phyloP scores from a whole-genome alignment of 805 yeast genomes.

The Barnettozyma sucrosica region DNA sequence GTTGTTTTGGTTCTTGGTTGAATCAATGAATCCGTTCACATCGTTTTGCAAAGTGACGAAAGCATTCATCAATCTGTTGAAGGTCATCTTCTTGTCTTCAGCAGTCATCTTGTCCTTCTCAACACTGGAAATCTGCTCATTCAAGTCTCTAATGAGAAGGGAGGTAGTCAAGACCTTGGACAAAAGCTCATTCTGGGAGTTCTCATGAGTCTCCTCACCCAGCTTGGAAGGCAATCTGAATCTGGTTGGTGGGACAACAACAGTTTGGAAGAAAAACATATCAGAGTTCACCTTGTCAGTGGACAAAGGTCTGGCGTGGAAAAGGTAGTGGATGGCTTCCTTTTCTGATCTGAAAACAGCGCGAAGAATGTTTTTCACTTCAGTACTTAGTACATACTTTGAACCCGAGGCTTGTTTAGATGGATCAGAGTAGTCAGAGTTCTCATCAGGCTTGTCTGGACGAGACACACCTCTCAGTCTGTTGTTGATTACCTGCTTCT shows the following conservation, averaged over 20 bases:
- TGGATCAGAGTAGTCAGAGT: neutral
- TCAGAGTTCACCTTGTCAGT: constrained; percentile 55
- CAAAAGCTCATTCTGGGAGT: constrained; percentile 83
- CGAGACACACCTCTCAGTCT: constrained; percentile 74
- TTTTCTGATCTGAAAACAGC: constrained; percentile 74
- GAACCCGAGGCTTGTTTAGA: constrained; percentile 55
- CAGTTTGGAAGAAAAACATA: constrained; percentile 80
- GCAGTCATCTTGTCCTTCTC: constrained; percentile 54
- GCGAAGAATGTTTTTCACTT: constrained; percentile 72
- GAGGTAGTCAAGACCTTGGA: constrained; percentile 77
- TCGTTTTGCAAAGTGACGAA: constrained; percentile 94
- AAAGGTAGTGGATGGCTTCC: constrained; percentile 58
- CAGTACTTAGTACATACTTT: constrained; percentile 82
- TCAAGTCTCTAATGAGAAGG: constrained; percentile 78
- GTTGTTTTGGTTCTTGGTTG: constrained; percentile 78
- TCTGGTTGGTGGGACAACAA: constrained; percentile 94
- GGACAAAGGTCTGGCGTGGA: constrained; percentile 71
- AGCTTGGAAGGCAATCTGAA: constrained; percentile 94
- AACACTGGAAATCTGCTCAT: constrained; percentile 67
- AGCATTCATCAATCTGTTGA: constrained; percentile 90
- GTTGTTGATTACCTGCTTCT: constrained; percentile 76
- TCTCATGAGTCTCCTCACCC: constrained; percentile 95
- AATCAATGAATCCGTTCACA: constrained; percentile 89
- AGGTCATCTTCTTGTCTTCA: constrained; percentile 69
- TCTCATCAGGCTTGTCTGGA: constrained; percentile 43